Conservation (phyloP, 2,329 filamentous ascomycete species). For the Nannizzia gypsea region DNA sequence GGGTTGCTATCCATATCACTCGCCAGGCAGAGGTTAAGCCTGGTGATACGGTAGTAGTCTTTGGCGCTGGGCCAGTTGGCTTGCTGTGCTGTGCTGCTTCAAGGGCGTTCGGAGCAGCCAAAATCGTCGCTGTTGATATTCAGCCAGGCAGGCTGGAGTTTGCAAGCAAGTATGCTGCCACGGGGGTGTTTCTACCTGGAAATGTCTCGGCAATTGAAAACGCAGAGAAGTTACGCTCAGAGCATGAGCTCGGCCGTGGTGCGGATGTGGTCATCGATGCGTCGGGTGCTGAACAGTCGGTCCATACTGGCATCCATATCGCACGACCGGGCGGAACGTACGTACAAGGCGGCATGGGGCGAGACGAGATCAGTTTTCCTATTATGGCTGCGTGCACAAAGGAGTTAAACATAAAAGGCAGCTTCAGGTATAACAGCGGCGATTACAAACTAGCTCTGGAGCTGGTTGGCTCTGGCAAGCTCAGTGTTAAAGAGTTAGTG, state of each 20-base stretch:
- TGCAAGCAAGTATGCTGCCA: conserved; percentile 54
- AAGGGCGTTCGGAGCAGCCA: conserved; percentile 70
- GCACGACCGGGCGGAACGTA: conserved; percentile 62
- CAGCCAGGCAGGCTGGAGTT: conserved; percentile 68
- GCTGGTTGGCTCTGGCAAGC: conserved; percentile 58
- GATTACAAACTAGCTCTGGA: conserved; percentile 79
- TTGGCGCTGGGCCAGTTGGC: conserved; percentile 79
- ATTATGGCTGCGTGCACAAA: conserved; percentile 84
- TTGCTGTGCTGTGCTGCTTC: conserved; percentile 80
- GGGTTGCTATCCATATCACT: conserved; percentile 75
- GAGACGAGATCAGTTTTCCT: conserved; percentile 74
- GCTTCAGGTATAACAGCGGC: conserved; percentile 77
- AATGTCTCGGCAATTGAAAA: conserved; percentile 57
- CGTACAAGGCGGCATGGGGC: conserved; percentile 85
- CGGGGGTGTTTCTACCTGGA: conserved; percentile 47
- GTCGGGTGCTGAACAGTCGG: conserved; percentile 64
- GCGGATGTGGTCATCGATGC: conserved; percentile 73
- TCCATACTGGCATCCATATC: conserved; percentile 61
- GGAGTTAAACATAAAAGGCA: conserved; percentile 75
- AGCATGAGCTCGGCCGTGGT: conserved; percentile 52
- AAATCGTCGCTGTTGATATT: conserved; percentile 80
- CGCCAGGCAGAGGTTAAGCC: conserved; percentile 60
- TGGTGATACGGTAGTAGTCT: conserved; percentile 67
- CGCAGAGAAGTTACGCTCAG: conserved; percentile 53
- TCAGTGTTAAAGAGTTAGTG: conserved; percentile 67